Conservation (phyloP, 768 basidiomycete genomes). For the Panellus pusillus region DNA sequence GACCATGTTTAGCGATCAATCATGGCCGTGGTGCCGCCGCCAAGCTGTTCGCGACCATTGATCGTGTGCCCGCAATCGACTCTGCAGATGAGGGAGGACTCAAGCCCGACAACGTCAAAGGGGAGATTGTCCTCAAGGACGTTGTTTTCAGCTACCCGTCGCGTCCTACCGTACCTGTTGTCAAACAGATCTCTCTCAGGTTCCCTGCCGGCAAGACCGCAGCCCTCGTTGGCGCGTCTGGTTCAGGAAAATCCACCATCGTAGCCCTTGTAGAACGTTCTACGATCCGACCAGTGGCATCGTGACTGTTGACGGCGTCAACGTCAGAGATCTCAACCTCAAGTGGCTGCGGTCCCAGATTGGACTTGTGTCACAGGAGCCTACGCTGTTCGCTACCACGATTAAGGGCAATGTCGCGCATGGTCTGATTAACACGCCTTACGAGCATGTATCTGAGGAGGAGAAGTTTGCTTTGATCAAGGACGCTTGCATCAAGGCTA, state of each 20-base stretch:
- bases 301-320: slow-evolving; percentile 72
- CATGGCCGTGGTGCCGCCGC: slow-evolving; percentile 85
- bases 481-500: slow-evolving; percentile 85
- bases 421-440: slow-evolving; percentile 74
- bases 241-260: slow-evolving; percentile 77
- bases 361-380: slow-evolving; percentile 88
- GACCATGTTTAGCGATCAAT: slow-evolving; percentile 54
- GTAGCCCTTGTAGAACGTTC: slow-evolving; percentile 80
- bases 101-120: slow-evolving; percentile 65
- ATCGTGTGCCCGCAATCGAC: slow-evolving; percentile 85
- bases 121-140: slow-evolving; percentile 72
- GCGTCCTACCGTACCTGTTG: slow-evolving; percentile 75
- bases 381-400: slow-evolving; percentile 80
- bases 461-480: slow-evolving; percentile 77
- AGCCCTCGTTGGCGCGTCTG: slow-evolving; percentile 78
- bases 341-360: slow-evolving; percentile 87
- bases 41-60: slow-evolving; percentile 85
- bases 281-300: slow-evolving; percentile 75
- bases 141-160: slow-evolving; percentile 87
- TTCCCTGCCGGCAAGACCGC: slow-evolving; percentile 80
- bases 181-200: slow-evolving; percentile 63
- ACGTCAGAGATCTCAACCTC: slow-evolving; percentile 75
- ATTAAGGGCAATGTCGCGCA: slow-evolving; percentile 83
- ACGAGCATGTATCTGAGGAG: slow-evolving; percentile 67
- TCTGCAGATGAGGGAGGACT: slow-evolving; percentile 66